Evolutionary conservation across 2,329 filamentous ascomycete genomes (phyloP), one percentile per base, ranked within the genome.

Genomic region (Thelonectria blattea): DNA sequence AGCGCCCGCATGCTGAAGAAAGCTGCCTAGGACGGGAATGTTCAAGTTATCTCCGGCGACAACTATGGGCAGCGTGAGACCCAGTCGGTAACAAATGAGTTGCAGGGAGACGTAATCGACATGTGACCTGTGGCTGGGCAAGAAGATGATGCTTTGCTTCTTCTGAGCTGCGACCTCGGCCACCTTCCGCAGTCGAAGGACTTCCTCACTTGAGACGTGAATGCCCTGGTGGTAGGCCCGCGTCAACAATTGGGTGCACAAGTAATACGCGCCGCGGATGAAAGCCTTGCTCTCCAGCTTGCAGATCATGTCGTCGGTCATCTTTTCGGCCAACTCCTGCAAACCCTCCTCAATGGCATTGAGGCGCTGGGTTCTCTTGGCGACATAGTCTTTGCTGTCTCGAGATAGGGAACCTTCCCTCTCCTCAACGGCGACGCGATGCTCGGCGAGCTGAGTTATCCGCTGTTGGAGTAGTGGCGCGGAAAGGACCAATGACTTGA

Each of bases 11-110:
- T 97, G 91, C 73, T 99, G 95, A 60, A 99, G 78, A 72, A 99
- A 99, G 42, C 85, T 85, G 1, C 95, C 95, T 0, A 99, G 87
- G 1, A 96, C 79, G 0, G 95, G 95, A 66, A 99, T 93, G 73
- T 99, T 99, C 52, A 99, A 80, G 71, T 99, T 99, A 72, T 99
- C 95, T 10, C 95, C 95, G 1, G 95, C 92, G 0, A 99, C 93
- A 2, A 99, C 92, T 1, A 94, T 92, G 0, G 95, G 95, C 2
- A 99, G 79, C 0, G 90, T 92, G 17, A 99, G 84, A 1, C 95
- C 95, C 4, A 99, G 80, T 2, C 95, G 88, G 76, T 97, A 99
- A 78, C 95, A 99, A 57, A 99, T 96, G 42, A 99, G 81, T 72
- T 99, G 95, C 37, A 98, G 81, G 4, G 92, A 94, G 63, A 99